Base-by-base conservation (phyloP, 371 early-diverging fungal genomes). In the Enterocytospora artemiae region DNA sequence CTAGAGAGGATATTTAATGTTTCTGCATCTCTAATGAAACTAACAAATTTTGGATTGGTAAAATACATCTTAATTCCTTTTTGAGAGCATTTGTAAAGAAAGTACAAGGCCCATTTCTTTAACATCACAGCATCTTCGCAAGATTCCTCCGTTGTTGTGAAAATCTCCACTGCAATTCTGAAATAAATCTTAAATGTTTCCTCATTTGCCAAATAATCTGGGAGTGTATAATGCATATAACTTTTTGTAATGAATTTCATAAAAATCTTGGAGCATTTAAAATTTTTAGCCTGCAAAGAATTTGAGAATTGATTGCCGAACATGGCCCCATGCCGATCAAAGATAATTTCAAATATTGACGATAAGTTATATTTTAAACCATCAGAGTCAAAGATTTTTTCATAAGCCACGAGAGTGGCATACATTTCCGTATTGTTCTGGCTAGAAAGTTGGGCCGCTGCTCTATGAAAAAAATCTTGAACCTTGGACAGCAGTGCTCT, bases 21-120 rank as follows among this genome's bases (percentile, higher is more conserved):
- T 41, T 28, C 16, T 3, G 41, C 18, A 18, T 61, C 54, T 18
- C 22, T 30, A 1, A 70, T 50, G 43, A 48, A 68, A 3, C 58
- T 49, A 28, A 41, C 27, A 27, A 74, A 32, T 12, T 66, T 61
- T 28, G 16, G 16, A 28, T 67, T 65, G 50, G 74, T 75, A 46
- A 67, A 67, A 46, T 65, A 74, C 67, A 74, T 78, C 53, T 70
- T 78, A 36, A 67, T 28, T 0, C 70, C 74, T 55, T 74, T 75
- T 20, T 72, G 65, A 16, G 65, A 28, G 1, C 62, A 52, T 43
- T 69, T 76, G 56, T 69, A 65, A 20, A 78, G 22, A 48, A 78
- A 69, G 31, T 34, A 36, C 4, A 59, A 28, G 1, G 76, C 56
- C 79, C 74, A 74, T 51, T 78, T 76, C 14, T 59, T 61, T 22